Evolutionary conservation across 768 basidiomycete genomes (phyloP), one percentile per base, ranked within the genome.

Genomic region (Tephrocybe rancida): DNA sequence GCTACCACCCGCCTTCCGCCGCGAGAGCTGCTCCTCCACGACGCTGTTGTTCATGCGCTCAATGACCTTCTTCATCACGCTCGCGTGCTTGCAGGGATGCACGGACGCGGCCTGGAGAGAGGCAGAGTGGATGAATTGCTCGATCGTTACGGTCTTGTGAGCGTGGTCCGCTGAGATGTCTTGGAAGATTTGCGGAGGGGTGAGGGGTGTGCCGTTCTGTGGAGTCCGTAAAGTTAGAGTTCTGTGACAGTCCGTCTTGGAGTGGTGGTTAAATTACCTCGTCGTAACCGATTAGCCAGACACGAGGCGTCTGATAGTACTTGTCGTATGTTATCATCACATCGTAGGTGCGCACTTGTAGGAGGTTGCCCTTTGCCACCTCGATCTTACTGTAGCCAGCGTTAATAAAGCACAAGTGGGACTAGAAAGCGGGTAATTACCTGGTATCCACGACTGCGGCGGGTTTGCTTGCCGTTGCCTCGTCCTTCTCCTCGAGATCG

Each of bases 281-380:
- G 67, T 98, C 95, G 67, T 98, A 98, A 18, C 97, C 97, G 59
- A 95, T 84, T 54, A 99, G 74, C 97, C 97, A 99, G 68, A 98
- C 90, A 61, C 96, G 85, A 21, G 97, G 97, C 11, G 95, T 98
- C 71, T 98, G 97, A 73, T 99, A 98, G 72, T 95, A 96, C 76
- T 98, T 99, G 82, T 99, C 97, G 70, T 98, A 99, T 44, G 92
- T 93, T 77, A 99, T 98, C 89, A 97, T 92, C 64, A 98, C 95
- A 70, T 99, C 97, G 76, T 99, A 99, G 10, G 96, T 99, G 65
- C 97, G 85, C 35, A 98, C 93, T 80, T 95, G 92, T 37, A 98
- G 77, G 24, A 98, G 78, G 63, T 97, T 97, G 52, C 84, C 85
- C 56, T 86, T 91, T 29, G 85, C 83, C 19, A 81, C 77, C 59